phyloP scores from a whole-genome alignment of 345 rosid species.

The Angophora floribunda region DNA sequence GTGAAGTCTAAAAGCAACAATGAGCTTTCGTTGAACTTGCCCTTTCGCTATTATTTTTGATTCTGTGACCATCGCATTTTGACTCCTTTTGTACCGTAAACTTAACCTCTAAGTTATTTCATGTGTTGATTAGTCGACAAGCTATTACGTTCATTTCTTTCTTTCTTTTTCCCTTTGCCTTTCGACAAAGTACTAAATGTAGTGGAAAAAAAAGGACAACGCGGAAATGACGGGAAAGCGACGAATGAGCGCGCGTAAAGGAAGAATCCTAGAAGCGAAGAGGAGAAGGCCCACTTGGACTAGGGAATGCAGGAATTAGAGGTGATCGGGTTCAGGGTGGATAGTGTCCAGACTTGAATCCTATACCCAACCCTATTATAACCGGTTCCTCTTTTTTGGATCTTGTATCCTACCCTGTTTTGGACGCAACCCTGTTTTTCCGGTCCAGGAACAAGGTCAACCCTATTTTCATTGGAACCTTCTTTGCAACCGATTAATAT shows the following conservation, averaged over 20 bases:
- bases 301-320: background rate
- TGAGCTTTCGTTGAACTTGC: background rate
- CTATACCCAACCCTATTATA: no score
- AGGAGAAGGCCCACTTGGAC: background rate
- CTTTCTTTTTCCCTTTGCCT: background rate
- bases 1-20: background rate
- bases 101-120: no score
- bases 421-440: no score
- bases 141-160: background rate
- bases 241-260: background rate
- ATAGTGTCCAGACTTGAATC: no score
- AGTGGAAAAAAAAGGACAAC: background rate
- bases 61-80: background rate
- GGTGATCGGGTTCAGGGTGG: no score
- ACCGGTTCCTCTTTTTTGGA: no score
- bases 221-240: background rate
- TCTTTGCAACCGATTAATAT: no score
- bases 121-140: no score
- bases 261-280: background rate
- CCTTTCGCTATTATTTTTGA: background rate
- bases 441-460: no score
- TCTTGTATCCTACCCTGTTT: no score
- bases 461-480: no score
- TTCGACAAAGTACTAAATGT: background rate
- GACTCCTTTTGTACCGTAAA: no score